Percentiles rank a stretch among this genome's conserved stretches.
Evolutionary conservation across 805 yeast genomes (phyloP).

Genomic region (Saturnispora saitoi): DNA sequence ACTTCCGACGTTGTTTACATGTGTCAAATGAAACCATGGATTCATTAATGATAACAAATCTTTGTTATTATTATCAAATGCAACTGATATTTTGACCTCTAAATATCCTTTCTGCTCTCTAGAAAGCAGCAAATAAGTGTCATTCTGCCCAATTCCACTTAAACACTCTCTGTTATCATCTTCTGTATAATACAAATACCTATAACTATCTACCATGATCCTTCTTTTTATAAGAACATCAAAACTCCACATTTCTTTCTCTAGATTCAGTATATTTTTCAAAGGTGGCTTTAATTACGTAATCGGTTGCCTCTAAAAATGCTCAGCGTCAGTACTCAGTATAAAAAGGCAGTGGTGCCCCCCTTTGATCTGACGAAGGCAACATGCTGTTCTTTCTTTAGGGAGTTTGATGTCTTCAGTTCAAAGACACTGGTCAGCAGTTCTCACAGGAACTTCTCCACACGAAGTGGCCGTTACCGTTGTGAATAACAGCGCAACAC

Average conservation of each 20-base stretch:
- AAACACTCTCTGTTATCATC: neutral
- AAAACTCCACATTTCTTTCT: neutral
- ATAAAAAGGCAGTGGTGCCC: neutral
- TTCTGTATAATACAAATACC: neutral
- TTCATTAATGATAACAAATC: neutral
- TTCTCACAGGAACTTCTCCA: neutral
- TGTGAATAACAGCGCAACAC: neutral
- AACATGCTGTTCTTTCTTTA: neutral
- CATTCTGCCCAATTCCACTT: neutral
- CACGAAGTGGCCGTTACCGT: neutral
- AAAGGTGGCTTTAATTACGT: neutral
- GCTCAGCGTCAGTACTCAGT: neutral
- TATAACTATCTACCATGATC: neutral
- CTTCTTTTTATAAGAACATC: neutral
- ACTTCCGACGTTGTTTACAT: neutral
- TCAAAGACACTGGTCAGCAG: neutral
- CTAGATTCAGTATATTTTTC: no score
- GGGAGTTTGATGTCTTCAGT: neutral
- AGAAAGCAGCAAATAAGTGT: neutral
- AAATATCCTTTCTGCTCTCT: neutral
- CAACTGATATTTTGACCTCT: neutral
- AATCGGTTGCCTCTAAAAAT: neutral
- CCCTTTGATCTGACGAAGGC: neutral
- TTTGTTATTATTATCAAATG: no score
- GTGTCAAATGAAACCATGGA: slow-evolving; percentile 5